Percentiles rank a stretch among this genome's conserved stretches.
Evolutionary conservation across 2,329 filamentous ascomycete species (phyloP).

Genomic region (Metarhizium robertsii): DNA sequence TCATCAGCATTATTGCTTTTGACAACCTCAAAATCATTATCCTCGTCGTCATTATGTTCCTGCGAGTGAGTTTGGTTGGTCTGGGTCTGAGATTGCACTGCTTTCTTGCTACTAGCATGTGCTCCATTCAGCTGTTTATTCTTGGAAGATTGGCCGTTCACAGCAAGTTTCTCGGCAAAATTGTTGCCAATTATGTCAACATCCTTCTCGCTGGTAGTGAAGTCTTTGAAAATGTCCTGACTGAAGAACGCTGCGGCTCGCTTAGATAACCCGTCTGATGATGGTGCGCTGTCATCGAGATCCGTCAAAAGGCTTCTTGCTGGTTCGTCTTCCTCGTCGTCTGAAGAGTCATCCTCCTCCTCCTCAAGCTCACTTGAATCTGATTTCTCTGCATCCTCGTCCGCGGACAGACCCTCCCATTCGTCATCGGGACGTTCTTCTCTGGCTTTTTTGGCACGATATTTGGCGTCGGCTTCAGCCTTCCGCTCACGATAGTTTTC

Average conservation of each 20-base stretch:
- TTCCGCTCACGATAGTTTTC: slow-evolving; percentile 74
- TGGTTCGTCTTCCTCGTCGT: slow-evolving; percentile 20
- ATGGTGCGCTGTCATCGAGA: slow-evolving; percentile 32
- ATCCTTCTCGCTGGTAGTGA: slow-evolving; percentile 32
- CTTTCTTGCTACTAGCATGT: slow-evolving; percentile 1
- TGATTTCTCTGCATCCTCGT: slow-evolving; percentile 44
- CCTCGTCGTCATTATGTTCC: slow-evolving; percentile 26
- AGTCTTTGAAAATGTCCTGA: slow-evolving; percentile 83
- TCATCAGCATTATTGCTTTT: slow-evolving; percentile 42
- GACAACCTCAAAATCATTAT: slow-evolving; percentile 53
- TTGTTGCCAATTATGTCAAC: slow-evolving; percentile 33
- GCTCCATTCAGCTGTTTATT: not conserved
- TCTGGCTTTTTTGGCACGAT: slow-evolving; percentile 79
- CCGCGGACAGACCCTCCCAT: slow-evolving; percentile 80
- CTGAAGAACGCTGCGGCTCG: slow-evolving; percentile 84
- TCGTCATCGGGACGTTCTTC: slow-evolving; percentile 77
- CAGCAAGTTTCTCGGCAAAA: not conserved
- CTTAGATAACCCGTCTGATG: slow-evolving; percentile 56
- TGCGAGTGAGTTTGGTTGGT: not conserved
- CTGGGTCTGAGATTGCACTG: slow-evolving; percentile 14
- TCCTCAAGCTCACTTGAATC: slow-evolving; percentile 51
- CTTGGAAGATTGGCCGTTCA: not conserved
- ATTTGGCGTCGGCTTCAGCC: slow-evolving; percentile 74
- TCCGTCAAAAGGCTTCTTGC: slow-evolving; percentile 24
- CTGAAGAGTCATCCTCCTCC: slow-evolving; percentile 33